Base-by-base conservation (phyloP, 129 eudicot species). In the Artemisia tridentata region DNA sequence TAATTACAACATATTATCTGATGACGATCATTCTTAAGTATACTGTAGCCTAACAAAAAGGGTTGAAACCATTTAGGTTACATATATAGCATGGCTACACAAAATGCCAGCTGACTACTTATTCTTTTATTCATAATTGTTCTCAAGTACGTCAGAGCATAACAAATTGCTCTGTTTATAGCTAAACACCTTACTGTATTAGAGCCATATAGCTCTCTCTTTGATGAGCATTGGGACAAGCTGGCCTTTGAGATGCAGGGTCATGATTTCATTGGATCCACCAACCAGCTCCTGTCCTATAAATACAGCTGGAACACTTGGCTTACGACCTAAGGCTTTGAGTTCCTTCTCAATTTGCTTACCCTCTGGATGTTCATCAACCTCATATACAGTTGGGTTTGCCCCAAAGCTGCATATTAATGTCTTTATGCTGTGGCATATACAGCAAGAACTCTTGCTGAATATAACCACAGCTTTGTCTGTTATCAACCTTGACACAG, bases 151-250 rank as follows among this genome's bases (percentile, higher is more conserved):
- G 25, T 3, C 60, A 54, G 13, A 53, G 23, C 23, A 5, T 53
- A 52, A 5, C 18, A 7, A 53, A 53, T 15, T 53, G 58, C 23
- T 53, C 23, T 7, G 59, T 16, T 38, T 16, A 53, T 15, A 23
- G 23, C 23, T 53, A 1, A 15, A 51, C 23, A 53, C 14, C 14
- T 4, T 13, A 20, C 54, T 11, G 45, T 25, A 34, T 79, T 79
- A 92, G 51, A 88, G 29, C 96, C 98, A 92, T 69, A 92, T 92
- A 48, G 96, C 98, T 1, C 82, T 84, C 17, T 96, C 91, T 72
- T 78, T 80, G 7, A 78, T 82, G 41, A 92, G 89, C 84, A 82
- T 52, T 11, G 95, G 93, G 61, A 79, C 89, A 61, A 92, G 82
- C 75, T 82, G 67, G 29, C 91, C 88, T 73, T 80, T 72, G 29